Base-by-base conservation (phyloP, 2,329 filamentous ascomycete genomes). In the Ampelomyces quisqualis region DNA sequence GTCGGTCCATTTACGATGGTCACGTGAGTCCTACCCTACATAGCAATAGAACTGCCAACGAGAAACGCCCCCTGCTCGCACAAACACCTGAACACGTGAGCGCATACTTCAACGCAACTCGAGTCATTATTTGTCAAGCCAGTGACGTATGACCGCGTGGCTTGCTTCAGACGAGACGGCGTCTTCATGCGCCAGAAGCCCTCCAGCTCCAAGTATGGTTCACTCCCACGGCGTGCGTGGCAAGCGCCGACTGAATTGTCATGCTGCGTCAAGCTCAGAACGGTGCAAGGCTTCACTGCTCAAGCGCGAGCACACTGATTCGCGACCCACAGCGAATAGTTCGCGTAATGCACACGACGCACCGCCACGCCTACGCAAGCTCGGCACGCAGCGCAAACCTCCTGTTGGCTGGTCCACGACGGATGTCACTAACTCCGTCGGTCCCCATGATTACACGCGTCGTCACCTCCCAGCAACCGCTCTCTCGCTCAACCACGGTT, bases 1-100 rank as follows among this genome's bases (percentile, higher is more conserved):
- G 52, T 36, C 49, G 47, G 37, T 30, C 10, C 24, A 31, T 19
- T 38, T 49, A 52, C 38, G 26, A 22, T 7, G 9, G 30, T 50
- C 56, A 55, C 57, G 53, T 55, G 53, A 31, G n/a, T n/a, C n/a
- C n/a, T n/a, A n/a, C n/a, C n/a, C n/a, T n/a, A n/a, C n/a, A n/a
- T n/a, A n/a, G n/a, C n/a, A n/a, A n/a, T n/a, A n/a, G n/a, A n/a
- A n/a, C n/a, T n/a, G n/a, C n/a, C n/a, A n/a, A n/a, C n/a, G n/a
- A n/a, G n/a, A n/a, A n/a, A n/a, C n/a, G n/a, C n/a, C n/a, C n/a
- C n/a, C n/a, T n/a, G n/a, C n/a, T n/a, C n/a, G n/a, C n/a, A n/a
- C n/a, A n/a, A n/a, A n/a, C n/a, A n/a, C n/a, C n/a, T n/a, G n/a
- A n/a, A n/a, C n/a, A n/a, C n/a, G n/a, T 24, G 22, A 24, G 6